These are phyloP conservation scores for Exophiala sp. DNA, from an alignment of 2,329 filamentous ascomycete genomes.

Conservation along the genomic window DNA sequence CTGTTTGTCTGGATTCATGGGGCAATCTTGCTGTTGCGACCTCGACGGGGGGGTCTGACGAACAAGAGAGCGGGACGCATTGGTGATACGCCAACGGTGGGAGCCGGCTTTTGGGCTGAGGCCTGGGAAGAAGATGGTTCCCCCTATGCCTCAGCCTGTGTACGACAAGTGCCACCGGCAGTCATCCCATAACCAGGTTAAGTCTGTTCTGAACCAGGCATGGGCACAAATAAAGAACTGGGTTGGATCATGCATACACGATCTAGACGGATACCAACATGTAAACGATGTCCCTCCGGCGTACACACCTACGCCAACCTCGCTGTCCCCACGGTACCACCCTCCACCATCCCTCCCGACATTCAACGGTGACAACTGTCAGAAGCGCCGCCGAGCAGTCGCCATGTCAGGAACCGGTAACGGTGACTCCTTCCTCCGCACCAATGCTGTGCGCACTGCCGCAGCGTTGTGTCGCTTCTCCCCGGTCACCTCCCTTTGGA, in stretches of 20 bases:
- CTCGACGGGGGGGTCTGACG: slow-evolving; percentile 69
- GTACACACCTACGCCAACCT: neutral
- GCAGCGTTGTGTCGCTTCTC: slow-evolving; percentile 66
- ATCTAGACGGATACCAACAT: neutral
- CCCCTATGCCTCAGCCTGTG: too few relatives aligned
- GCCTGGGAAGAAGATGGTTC: slow-evolving; percentile 68
- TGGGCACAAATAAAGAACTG: slow-evolving; percentile 1
- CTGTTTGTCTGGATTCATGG: slow-evolving; percentile 70
- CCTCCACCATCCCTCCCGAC: neutral
- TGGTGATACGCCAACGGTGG: slow-evolving; percentile 77
- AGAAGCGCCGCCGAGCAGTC: slow-evolving; percentile 12
- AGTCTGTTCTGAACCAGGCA: slow-evolving; percentile 5
- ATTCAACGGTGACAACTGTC: neutral
- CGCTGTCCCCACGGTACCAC: neutral
- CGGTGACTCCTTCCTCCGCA: slow-evolving; percentile 76
- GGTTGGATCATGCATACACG: slow-evolving; percentile 10
- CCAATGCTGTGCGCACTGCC: slow-evolving; percentile 64
- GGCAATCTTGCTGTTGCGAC: slow-evolving; percentile 65
- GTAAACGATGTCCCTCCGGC: slow-evolving; percentile 2
- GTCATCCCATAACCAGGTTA: neutral
- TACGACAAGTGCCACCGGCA: neutral
- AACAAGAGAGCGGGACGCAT: slow-evolving; percentile 83
- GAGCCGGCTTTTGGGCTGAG: slow-evolving; percentile 86
- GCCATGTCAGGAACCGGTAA: slow-evolving; percentile 72
- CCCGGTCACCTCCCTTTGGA: slow-evolving; percentile 43